Evolutionary conservation across 2,329 filamentous ascomycete species (phyloP).

Genomic region (Macrophomina phaseolina): DNA sequence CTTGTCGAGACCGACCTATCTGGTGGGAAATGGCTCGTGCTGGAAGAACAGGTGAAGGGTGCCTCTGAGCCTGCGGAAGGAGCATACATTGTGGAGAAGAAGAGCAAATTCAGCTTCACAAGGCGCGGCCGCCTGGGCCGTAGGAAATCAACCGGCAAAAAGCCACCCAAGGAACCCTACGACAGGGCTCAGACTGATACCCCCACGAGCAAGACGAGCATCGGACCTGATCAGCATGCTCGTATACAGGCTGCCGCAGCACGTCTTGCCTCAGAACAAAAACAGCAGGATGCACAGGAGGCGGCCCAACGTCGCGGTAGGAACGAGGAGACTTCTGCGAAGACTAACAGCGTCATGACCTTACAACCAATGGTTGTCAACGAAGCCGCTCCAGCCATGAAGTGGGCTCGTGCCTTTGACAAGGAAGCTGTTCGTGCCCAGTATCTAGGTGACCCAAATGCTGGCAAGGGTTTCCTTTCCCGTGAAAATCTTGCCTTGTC

Average conservation of each 20-base stretch:
- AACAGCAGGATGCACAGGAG: constrained; percentile 60
- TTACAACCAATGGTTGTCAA: constrained; percentile 82
- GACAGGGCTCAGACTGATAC: constrained; percentile 56
- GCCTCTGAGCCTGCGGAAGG: constrained; percentile 84
- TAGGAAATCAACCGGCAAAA: constrained; percentile 52
- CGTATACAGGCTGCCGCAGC: constrained; percentile 91
- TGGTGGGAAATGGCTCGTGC: constrained; percentile 85
- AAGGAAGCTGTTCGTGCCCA: constrained; percentile 83
- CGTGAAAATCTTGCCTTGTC: constrained; percentile 48
- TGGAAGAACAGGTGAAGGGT: constrained; percentile 96
- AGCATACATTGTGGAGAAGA: constrained; percentile 94
- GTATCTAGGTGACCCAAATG: constrained; percentile 77
- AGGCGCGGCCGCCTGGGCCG: constrained; percentile 73
- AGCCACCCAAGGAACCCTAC: constrained; percentile 58
- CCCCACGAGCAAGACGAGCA: constrained; percentile 76
- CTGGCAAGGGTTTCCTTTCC: constrained; percentile 67
- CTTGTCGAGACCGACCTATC: constrained; percentile 86
- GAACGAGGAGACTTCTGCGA: constrained; percentile 62
- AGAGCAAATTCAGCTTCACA: constrained; percentile 84
- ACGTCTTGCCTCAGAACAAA: constrained; percentile 75
- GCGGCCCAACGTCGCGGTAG: constrained; percentile 59
- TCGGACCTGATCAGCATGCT: constrained; percentile 89
- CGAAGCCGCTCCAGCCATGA: constrained; percentile 91
- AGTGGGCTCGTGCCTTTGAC: constrained; percentile 97
- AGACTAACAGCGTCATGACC: constrained; percentile 90